Percentiles rank a stretch among this genome's conserved stretches.
These are phyloP conservation scores for Leccinum subrobustum DNA, from an alignment of 1,284 basidiomycete genomes.

Conservation along the genomic window DNA sequence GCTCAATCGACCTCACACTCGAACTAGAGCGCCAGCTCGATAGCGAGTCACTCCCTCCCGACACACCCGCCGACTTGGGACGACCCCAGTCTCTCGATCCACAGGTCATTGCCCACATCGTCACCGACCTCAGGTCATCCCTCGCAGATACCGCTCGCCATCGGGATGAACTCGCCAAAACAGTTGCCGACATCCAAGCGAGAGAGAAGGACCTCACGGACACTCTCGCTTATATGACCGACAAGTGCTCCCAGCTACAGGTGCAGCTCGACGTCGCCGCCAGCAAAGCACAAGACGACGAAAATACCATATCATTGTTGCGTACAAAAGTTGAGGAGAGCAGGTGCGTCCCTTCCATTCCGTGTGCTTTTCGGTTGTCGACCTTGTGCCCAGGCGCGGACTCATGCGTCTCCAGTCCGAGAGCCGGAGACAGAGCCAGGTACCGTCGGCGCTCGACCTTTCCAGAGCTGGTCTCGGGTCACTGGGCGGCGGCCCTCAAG, in stretches of 20 bases:
- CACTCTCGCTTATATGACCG: conserved; percentile 58
- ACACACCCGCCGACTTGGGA: conserved; percentile 31
- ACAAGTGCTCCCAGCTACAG: conserved; percentile 61
- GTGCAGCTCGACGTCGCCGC: conserved; percentile 58
- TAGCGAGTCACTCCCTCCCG: conserved; percentile 56
- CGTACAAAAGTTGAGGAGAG: conserved; percentile 90
- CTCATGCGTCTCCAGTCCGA: conserved; percentile 91
- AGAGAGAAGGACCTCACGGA: conserved; percentile 61
- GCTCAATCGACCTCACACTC: conserved; percentile 73
- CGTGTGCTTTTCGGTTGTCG: background rate
- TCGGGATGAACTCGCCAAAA: conserved; percentile 57
- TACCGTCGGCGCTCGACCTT: conserved; percentile 53
- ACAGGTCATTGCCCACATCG: conserved; percentile 70
- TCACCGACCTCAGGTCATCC: conserved; percentile 63
- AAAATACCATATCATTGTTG: conserved; percentile 77
- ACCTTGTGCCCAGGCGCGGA: conserved; percentile 55
- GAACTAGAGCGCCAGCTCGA: conserved; percentile 75
- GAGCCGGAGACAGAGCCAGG: conserved; percentile 61
- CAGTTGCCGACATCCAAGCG: conserved; percentile 48
- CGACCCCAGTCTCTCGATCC: conserved; percentile 65
- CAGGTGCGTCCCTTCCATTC: conserved; percentile 47
- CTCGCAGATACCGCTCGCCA: conserved; percentile 63
- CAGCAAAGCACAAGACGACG: conserved; percentile 69
- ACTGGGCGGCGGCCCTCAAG: conserved; percentile 41
- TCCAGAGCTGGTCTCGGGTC: conserved; percentile 45